Evolutionary conservation across 208 protist genomes (phyloP).

Genomic region (Acanthamoeba rhysodes): DNA sequence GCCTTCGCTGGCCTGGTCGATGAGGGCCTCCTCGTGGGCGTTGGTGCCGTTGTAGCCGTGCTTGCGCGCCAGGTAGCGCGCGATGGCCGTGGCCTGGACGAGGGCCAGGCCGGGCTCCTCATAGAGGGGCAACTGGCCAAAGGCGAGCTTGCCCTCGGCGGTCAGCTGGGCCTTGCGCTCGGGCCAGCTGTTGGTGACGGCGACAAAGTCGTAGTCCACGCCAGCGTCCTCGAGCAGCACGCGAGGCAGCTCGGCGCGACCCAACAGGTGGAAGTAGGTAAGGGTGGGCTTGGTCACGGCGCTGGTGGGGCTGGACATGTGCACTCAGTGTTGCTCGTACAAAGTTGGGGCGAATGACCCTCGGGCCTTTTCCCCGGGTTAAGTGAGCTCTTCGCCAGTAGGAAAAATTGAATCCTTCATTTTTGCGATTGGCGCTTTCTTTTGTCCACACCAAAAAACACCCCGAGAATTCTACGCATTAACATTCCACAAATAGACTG

Average conservation of each 20-base stretch:
- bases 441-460: too few species aligned
- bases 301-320: neutral
- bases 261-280: constrained; percentile 13
- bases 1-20: constrained; percentile 28
- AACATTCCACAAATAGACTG: too few species aligned
- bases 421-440: too few species aligned
- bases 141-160: neutral
- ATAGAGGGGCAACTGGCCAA: constrained; percentile 59
- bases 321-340: too few species aligned
- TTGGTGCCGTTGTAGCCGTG: constrained; percentile 40
- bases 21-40: neutral
- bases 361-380: too few species aligned
- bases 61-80: constrained; percentile 47
- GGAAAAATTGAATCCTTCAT: too few species aligned
- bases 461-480: too few species aligned
- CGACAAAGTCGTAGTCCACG: constrained; percentile 42
- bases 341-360: too few species aligned
- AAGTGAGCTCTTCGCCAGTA: too few species aligned
- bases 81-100: constrained; percentile 56
- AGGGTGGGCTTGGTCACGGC: constrained; percentile 19
- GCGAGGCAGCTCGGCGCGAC: neutral
- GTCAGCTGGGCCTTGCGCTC: neutral
- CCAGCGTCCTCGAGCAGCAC: constrained; percentile 12
- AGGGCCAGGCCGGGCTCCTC: constrained; percentile 22
- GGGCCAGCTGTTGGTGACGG: constrained; percentile 21